Base-by-base conservation (phyloP, 805 yeast genomes). In the Saccharomycopsis oosterbeekiorum region DNA sequence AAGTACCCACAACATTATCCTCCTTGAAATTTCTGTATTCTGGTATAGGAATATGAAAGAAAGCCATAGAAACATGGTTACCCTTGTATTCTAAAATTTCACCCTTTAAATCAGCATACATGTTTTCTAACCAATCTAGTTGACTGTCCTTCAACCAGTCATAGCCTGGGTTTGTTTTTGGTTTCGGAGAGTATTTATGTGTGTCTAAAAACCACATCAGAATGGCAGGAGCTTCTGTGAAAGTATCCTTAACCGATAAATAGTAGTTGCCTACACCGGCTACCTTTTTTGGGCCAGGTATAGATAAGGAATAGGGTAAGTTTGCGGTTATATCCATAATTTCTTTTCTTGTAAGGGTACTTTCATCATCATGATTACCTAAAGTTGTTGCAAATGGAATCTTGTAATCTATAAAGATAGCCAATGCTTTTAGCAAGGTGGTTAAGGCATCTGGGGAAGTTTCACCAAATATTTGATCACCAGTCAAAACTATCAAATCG, bases 361-460 rank as follows among this genome's bases (percentile, higher is more conserved):
- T 93, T 73, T 92, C 96, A 68, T 87, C 94, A 71, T 94, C 99
- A 70, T 94, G 99, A 71, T 94, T 94, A 0, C 99, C 99, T 76
- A 93, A 79, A 9, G 85, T 84, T 65, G 88, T 78, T 0, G 97
- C 93, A 76, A 81, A 94, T 2, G 98, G 97, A 9, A 92, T 86
- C 57, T 78, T 72, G 56, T 88, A 75, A 15, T 74, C 68, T 26
- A 92, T 79, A 34, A 89, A 81, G 0, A 96, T 96, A 11, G 79
- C 75, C 10, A 87, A 77, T 0, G 86, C 89, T 70, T 94, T 93
- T 62, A 86, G 78, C n/a, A 90, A 67, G 0, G 97, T 83, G 0
- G 96, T 84, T 66, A 85, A 86, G 0, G 97, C 79, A 69, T 93
- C 98, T 9, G 89, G 90, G 0, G 89, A 78, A 55, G 76, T 79